Percentiles rank a stretch among this genome's conserved stretches.
Conservation (phyloP, 2,329 filamentous ascomycete genomes). For the Exophiala bonariae region DNA sequence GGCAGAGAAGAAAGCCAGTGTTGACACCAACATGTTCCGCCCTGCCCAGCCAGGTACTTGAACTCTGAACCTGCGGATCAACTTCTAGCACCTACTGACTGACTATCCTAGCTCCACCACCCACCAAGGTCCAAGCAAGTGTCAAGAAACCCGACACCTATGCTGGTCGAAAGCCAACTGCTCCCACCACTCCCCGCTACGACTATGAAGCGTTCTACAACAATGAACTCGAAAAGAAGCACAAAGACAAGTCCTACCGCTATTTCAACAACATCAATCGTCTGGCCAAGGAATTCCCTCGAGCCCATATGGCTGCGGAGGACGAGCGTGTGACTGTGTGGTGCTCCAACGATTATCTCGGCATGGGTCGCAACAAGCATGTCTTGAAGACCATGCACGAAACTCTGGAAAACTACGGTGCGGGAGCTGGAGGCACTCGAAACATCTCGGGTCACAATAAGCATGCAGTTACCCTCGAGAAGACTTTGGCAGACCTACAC, state of each 20-base stretch:
- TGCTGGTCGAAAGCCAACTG: constrained; percentile 48
- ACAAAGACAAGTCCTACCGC: constrained; percentile 98
- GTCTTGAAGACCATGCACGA: constrained; percentile 92
- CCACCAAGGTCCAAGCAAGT: constrained; percentile 10
- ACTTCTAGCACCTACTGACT: background rate
- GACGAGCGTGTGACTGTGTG: constrained; percentile 92
- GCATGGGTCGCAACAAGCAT: constrained; percentile 88
- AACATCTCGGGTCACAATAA: constrained; percentile 98
- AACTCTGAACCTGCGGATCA: background rate
- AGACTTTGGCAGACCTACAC: constrained; percentile 80
- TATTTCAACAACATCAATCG: constrained; percentile 99
- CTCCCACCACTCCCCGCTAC: constrained; percentile 63
- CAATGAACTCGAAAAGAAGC: constrained; percentile 92
- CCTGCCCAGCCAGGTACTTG: constrained; percentile 52
- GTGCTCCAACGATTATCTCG: constrained; percentile 99
- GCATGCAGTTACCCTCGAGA: constrained; percentile 84
- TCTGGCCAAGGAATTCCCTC: constrained; percentile 91
- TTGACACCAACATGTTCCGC: constrained; percentile 59
- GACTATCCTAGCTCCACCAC: constrained; percentile 17
- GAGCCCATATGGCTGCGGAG: constrained; percentile 81
- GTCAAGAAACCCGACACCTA: constrained; percentile 27
- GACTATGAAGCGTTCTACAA: constrained; percentile 90
- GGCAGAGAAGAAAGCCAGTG: constrained; percentile 72
- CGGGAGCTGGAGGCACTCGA: constrained; percentile 89
- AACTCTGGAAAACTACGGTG: constrained; percentile 90